Percentiles rank a stretch among this genome's conserved stretches.
These are phyloP conservation scores for Kwoniella sp. DNA, from an alignment of 768 basidiomycete genomes.

Conservation along the genomic window DNA sequence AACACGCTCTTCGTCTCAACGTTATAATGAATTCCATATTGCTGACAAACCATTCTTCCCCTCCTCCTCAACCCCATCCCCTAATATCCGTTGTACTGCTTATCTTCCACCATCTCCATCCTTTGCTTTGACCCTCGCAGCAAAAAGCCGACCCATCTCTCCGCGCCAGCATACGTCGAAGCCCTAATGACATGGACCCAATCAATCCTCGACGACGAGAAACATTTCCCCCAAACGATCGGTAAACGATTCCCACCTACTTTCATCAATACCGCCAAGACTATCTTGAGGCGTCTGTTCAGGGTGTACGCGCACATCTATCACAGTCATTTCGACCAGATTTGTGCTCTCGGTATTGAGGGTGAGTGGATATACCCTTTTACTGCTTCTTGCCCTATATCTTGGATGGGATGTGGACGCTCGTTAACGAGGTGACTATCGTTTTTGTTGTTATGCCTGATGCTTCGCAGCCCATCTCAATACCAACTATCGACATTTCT, in stretches of 20 bases:
- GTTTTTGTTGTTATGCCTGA: too few species aligned
- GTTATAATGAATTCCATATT: too few species aligned
- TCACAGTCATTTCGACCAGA: constrained; percentile 98
- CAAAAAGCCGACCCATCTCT: constrained; percentile 53
- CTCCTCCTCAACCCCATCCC: too few species aligned
- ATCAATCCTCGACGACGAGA: constrained; percentile 84
- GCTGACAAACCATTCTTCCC: too few species aligned
- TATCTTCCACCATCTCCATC: background rate
- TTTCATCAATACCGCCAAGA: constrained; percentile 87
- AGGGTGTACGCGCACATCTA: constrained; percentile 98
- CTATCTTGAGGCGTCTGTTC: constrained; percentile 88
- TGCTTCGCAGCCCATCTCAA: constrained; percentile 80
- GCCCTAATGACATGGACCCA: constrained; percentile 99
- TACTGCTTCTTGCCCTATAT: too few species aligned
- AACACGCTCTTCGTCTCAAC: too few species aligned
- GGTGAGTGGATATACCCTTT: constrained; percentile 68
- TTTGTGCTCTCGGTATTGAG: constrained; percentile 96
- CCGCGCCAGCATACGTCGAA: constrained; percentile 79
- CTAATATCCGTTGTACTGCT: too few species aligned
- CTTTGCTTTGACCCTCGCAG: constrained; percentile 17
- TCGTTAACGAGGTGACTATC: too few species aligned
- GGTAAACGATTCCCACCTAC: constrained; percentile 91
- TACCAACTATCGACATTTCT: constrained; percentile 97
- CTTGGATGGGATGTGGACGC: too few species aligned
- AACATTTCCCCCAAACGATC: constrained; percentile 90